These are phyloP conservation scores for Ustilago shanxiensis DNA, from an alignment of 1,284 basidiomycete species.

Conservation along the genomic window DNA sequence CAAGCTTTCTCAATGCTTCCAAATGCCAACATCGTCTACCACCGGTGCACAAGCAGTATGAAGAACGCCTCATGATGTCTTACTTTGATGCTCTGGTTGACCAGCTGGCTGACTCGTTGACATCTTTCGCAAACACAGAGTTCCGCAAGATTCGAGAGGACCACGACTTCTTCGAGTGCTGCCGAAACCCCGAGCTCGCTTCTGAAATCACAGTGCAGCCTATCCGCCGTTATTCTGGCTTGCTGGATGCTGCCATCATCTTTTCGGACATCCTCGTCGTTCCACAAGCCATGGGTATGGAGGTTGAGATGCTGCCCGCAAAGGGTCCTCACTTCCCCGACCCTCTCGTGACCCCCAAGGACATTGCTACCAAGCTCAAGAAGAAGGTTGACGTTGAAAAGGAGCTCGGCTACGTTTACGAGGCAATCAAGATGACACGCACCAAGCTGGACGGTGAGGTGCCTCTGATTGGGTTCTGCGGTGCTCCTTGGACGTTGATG, in stretches of 20 bases:
- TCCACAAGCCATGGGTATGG: conserved; percentile 70
- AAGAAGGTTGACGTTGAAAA: conserved; percentile 69
- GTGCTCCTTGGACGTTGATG: conserved; percentile 70
- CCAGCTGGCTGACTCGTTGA: not conserved
- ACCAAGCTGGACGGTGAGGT: conserved; percentile 66
- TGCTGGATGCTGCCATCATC: conserved; percentile 69
- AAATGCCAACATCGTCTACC: no score
- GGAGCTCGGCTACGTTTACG: conserved; percentile 69
- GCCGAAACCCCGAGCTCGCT: conserved; percentile 66
- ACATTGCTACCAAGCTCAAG: conserved; percentile 57
- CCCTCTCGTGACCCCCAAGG: conserved; percentile 64
- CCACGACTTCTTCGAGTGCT: conserved; percentile 70
- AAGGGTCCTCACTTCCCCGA: conserved; percentile 68
- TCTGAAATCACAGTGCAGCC: conserved; percentile 69
- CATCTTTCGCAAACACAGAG: conserved; percentile 31
- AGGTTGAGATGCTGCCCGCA: conserved; percentile 67
- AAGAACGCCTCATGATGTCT: not conserved
- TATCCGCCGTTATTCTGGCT: conserved; percentile 65
- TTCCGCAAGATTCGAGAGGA: conserved; percentile 67
- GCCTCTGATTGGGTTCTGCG: conserved; percentile 69
- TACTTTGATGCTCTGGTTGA: not conserved
- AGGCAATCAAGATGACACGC: conserved; percentile 65
- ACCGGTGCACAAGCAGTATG: no score
- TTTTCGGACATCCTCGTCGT: conserved; percentile 69
- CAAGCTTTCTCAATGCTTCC: not conserved